Evolutionary conservation across 2,329 filamentous ascomycete genomes (phyloP).

Genomic region (Apiospora saccharicola): DNA sequence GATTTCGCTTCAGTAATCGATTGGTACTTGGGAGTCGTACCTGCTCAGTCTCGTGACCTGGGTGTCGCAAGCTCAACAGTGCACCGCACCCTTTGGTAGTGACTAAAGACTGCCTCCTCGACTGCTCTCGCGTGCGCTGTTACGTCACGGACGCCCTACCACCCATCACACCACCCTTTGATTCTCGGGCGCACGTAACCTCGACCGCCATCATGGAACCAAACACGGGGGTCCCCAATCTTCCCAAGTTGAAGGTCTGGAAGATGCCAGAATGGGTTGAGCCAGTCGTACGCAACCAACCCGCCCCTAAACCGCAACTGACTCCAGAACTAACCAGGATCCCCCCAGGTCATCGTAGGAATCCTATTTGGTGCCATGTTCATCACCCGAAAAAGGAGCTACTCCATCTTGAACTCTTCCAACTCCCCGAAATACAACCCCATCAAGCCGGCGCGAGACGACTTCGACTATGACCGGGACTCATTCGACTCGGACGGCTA

Average conservation of each 20-base stretch:
- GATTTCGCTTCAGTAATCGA: no score
- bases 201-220: neutral
- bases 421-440: conserved; percentile 33
- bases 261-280: conserved; percentile 45
- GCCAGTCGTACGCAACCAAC: conserved; percentile 39
- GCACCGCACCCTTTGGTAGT: neutral
- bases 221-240: neutral
- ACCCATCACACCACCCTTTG: neutral
- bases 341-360: conserved; percentile 44
- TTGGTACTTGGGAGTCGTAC: neutral
- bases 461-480: conserved; percentile 8
- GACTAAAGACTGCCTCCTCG: neutral
- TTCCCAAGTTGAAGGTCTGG: conserved; percentile 29
- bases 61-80: neutral
- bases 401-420: conserved; percentile 40
- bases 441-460: conserved; percentile 31
- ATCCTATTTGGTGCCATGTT: conserved; percentile 48
- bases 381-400: conserved; percentile 46
- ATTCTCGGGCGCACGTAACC: neutral
- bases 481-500: conserved; percentile 30
- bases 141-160: neutral
- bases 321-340: neutral
- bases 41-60: neutral
- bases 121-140: neutral
- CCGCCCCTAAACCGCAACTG: neutral